Conservation (phyloP, 225 moss, liverwort and hornwort species). For the Pseudoscleropodium purum region DNA sequence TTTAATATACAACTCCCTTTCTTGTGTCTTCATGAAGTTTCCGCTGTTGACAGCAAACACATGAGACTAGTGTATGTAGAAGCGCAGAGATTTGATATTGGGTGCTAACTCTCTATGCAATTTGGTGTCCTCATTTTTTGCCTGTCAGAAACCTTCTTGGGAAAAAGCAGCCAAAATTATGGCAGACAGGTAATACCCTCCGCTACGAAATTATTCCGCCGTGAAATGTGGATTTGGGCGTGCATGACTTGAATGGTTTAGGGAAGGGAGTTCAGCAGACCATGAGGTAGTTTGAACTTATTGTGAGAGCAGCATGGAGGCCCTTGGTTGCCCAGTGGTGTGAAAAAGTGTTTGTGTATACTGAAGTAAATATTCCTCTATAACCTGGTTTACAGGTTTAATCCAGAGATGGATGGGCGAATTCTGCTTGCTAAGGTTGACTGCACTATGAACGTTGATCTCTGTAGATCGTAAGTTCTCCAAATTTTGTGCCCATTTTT, state of each 20-base stretch:
- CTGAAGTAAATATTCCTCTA: not conserved
- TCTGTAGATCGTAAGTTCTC: conserved; percentile 58
- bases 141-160: conserved; percentile 63
- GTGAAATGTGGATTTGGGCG: not conserved
- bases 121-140: not conserved
- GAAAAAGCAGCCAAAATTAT: conserved; percentile 68
- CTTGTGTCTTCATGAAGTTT: not conserved
- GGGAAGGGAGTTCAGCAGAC: not conserved
- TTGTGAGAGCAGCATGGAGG: not conserved
- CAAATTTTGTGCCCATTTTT: not conserved
- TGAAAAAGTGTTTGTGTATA: not conserved
- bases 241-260: not conserved
- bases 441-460: conserved; percentile 41
- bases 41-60: not conserved
- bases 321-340: not conserved
- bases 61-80: not conserved
- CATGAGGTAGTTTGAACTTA: not conserved
- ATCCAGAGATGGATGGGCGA: conserved; percentile 70
- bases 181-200: conserved; percentile 42
- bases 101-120: not conserved
- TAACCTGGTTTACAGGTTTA: conserved; percentile 38
- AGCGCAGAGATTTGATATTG: not conserved
- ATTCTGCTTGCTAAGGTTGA: conserved; percentile 70
- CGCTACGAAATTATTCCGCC: not conserved
- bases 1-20: not conserved